Evolutionary conservation across 225 moss, liverwort and hornwort genomes (phyloP), one percentile per base, ranked within the genome.

Genomic region (Sphagnum contortum): DNA sequence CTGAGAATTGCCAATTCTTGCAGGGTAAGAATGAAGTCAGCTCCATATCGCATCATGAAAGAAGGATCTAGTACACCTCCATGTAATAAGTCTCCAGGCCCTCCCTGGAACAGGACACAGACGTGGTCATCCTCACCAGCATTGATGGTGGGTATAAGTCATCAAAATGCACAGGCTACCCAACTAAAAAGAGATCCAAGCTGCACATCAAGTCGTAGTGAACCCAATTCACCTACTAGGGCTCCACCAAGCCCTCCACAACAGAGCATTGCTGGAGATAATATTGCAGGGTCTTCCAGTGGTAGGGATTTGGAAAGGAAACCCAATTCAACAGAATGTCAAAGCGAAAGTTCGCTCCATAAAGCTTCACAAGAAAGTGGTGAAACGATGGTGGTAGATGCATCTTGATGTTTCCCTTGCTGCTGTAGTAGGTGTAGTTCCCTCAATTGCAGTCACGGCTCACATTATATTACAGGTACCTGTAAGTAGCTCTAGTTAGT

Each of bases 211-310:
- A 75, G 73, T 58, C 50, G 56, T 45, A 73, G 71, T 61, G 82
- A 82, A 71, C 68, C 68, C 0, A 71, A 59, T 49, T 82, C 82
- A 44, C 79, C 82, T 4, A 71, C 82, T 2, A 73, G 63, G 48
- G 68, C 73, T 56, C 73, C 78, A 7, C 3, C 57, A 47, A 75
- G 70, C n/a, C 76, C 82, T 0, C 79, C 79, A 47, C 48, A 71
- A 47, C 68, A 66, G 64, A 71, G 50, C 69, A 52, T 66, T 13
- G 60, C 71, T 3, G 79, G 76, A 11, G 71, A 76, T 63, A 71
- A 66, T 65, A 79, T 63, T 66, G 13, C 50, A 12, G 69, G 63
- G 3, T 45, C 73, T 0, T 68, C 73, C 3, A 73, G 73, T 60
- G 67, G 79, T 45, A 62, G 64, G 51, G 66, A 64, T 7, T 12